Evolutionary conservation across 345 rosid genomes (phyloP), one percentile per base, ranked within the genome.

Genomic region (Populus ilicifolia): DNA sequence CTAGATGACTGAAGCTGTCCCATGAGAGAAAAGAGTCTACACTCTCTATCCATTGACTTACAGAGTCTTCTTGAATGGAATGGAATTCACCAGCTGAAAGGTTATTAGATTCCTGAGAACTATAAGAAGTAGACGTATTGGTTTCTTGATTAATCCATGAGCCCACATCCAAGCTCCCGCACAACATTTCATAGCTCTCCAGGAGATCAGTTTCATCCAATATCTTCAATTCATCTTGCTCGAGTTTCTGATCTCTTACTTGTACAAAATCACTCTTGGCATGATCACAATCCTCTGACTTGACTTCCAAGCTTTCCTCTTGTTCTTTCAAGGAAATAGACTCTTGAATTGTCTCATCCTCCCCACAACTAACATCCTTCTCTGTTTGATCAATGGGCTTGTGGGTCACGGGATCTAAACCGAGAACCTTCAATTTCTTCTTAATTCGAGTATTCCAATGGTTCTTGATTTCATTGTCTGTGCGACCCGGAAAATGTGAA

Each of bases 401-500:
- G 85, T 92, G 97, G 20, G 86, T 89, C 41, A 78, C 74, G 9
- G 96, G 96, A 82, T 90, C 90, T 52, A 90, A 25, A 1, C 94
- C 98, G 33, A 86, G 89, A n/a, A 75, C 84, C 87, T 83, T 91
- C 46, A 94, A 77, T 73, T 84, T 90, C 92, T 90, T 94, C 87
- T 92, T 94, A 83, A 94, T 94, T 76, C 89, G 79, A 2, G 97
- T 92, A 59, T 92, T 94, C 98, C 98, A 94, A 30, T 94, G 98
- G 74, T 94, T 94, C 81, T 94, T 94, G 70, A 94, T 92, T 78
- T 94, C 98, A 43, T 94, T 94, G 76, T 94, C 98, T 5, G 98
- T 92, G 14, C 98, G 90, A 18, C 98, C 98, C 0, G 96, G 90
- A 81, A 94, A 88, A 87, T 91, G 92, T 12, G 97, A 81, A 48